Evolutionary conservation across 2,329 filamentous ascomycete genomes (phyloP).

Genomic region (Tolypocladium nubicola): DNA sequence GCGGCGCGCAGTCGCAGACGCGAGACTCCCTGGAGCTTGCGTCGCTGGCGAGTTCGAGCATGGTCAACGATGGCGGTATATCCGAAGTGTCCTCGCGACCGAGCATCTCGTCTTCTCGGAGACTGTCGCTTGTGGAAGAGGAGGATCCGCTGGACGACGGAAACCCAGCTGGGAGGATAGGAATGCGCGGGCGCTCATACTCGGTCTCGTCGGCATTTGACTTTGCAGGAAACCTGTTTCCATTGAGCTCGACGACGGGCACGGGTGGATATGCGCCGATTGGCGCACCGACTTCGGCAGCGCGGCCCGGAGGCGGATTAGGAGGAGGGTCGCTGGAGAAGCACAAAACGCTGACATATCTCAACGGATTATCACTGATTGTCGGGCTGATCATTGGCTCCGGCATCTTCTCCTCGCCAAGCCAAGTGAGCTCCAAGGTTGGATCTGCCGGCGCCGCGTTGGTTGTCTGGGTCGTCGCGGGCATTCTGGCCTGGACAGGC

Average conservation of each 20-base stretch:
- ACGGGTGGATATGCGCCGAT: slow-evolving; percentile 72
- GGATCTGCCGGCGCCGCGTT: slow-evolving; percentile 85
- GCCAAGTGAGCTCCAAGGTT: slow-evolving; percentile 82
- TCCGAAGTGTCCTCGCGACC: slow-evolving; percentile 63
- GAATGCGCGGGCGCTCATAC: slow-evolving; percentile 51
- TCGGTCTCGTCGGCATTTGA: slow-evolving; percentile 92
- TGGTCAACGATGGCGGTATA: slow-evolving; percentile 39
- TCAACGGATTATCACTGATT: slow-evolving; percentile 87
- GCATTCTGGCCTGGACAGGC: slow-evolving; percentile 91
- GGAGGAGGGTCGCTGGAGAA: slow-evolving; percentile 81
- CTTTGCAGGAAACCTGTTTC: slow-evolving; percentile 87
- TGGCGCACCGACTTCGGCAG: slow-evolving; percentile 57
- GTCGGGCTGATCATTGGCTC: slow-evolving; percentile 92
- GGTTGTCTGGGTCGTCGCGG: slow-evolving; percentile 84
- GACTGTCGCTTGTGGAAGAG: slow-evolving; percentile 70
- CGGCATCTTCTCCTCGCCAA: slow-evolving; percentile 91
- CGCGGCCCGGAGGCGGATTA: slow-evolving; percentile 36
- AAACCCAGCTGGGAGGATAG: slow-evolving; percentile 35
- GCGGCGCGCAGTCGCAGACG: slow-evolving; percentile 31
- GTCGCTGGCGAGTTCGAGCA: slow-evolving; percentile 78
- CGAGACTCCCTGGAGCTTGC: slow-evolving; percentile 96
- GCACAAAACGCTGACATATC: slow-evolving; percentile 88
- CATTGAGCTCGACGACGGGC: slow-evolving; percentile 70
- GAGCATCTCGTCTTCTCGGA: slow-evolving; percentile 86
- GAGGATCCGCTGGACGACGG: slow-evolving; percentile 63